Conservation (phyloP, 192 early-diverging fungal genomes). For the Chytriomyces sp. region DNA sequence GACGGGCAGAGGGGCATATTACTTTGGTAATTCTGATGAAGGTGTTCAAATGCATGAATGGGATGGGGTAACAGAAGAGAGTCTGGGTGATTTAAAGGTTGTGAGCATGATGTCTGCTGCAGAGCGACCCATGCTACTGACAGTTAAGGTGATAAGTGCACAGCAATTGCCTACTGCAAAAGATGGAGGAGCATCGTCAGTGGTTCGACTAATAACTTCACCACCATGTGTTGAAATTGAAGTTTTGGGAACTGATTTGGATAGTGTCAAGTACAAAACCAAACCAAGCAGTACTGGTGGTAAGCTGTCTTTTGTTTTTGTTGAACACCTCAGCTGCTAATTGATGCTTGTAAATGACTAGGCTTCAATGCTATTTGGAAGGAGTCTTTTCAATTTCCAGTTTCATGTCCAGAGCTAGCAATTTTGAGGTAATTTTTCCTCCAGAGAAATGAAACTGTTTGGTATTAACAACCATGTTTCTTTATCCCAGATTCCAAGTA, state of each 20-base stretch:
- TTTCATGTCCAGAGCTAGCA: slow-evolving; percentile 47
- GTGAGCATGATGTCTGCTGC: background rate
- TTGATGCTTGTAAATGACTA: slow-evolving; percentile 6
- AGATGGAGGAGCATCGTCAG: slow-evolving; percentile 51
- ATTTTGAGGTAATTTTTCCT: slow-evolving; percentile 49
- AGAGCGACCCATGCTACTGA: slow-evolving; percentile 4
- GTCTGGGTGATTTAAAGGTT: background rate
- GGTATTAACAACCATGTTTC: background rate
- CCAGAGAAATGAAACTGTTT: background rate
- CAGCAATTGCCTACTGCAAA: slow-evolving; percentile 74
- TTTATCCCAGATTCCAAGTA: slow-evolving; percentile 39
- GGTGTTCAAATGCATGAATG: background rate
- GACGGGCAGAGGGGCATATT: too few species aligned
- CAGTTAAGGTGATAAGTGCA: slow-evolving; percentile 63
- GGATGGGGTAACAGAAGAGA: slow-evolving; percentile 10
- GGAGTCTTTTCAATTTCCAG: slow-evolving; percentile 49
- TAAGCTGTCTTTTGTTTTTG: slow-evolving; percentile 19
- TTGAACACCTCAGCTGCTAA: slow-evolving; percentile 3
- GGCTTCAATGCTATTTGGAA: slow-evolving; percentile 63
- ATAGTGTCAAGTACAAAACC: slow-evolving; percentile 57
- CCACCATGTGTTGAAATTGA: slow-evolving; percentile 71
- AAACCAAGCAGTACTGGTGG: slow-evolving; percentile 62
- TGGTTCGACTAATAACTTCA: slow-evolving; percentile 38
- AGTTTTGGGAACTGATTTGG: slow-evolving; percentile 45
- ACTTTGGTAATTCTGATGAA: background rate